These are phyloP conservation scores for Colletotrichum chlorophyti DNA, from an alignment of 2,329 filamentous ascomycete species.

Conservation along the genomic window DNA sequence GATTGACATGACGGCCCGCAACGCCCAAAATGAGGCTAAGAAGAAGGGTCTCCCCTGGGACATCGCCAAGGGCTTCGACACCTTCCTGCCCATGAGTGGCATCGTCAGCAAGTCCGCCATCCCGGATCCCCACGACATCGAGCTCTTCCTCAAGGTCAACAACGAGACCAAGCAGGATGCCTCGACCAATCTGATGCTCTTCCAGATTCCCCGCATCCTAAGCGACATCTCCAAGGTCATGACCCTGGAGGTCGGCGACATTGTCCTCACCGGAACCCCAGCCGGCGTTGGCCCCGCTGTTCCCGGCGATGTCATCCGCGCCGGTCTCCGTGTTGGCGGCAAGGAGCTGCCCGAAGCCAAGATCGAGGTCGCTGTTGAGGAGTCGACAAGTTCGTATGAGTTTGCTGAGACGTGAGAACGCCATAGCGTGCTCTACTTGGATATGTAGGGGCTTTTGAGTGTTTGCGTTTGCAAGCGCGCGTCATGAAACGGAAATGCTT, in stretches of 20 bases:
- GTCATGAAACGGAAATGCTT: no score
- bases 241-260: constrained; percentile 89
- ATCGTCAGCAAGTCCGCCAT: constrained; percentile 82
- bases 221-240: constrained; percentile 95
- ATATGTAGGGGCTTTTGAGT: background rate
- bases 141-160: constrained; percentile 88
- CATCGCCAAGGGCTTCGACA: constrained; percentile 97
- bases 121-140: constrained; percentile 85
- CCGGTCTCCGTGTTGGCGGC: constrained; percentile 79
- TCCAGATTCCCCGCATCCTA: constrained; percentile 84
- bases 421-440: background rate
- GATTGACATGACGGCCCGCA: constrained; percentile 97
- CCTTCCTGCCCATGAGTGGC: constrained; percentile 87
- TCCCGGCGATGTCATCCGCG: constrained; percentile 86
- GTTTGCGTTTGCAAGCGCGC: background rate
- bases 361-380: constrained; percentile 84
- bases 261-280: constrained; percentile 95
- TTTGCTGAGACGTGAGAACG: constrained; percentile 72
- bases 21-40: constrained; percentile 96
- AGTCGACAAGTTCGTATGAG: constrained; percentile 78
- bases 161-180: constrained; percentile 80
- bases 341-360: constrained; percentile 84
- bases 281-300: constrained; percentile 91
- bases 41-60: constrained; percentile 95
- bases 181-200: constrained; percentile 93